Base-by-base conservation (phyloP, 768 basidiomycete species). In the Tricholomella constricta region DNA sequence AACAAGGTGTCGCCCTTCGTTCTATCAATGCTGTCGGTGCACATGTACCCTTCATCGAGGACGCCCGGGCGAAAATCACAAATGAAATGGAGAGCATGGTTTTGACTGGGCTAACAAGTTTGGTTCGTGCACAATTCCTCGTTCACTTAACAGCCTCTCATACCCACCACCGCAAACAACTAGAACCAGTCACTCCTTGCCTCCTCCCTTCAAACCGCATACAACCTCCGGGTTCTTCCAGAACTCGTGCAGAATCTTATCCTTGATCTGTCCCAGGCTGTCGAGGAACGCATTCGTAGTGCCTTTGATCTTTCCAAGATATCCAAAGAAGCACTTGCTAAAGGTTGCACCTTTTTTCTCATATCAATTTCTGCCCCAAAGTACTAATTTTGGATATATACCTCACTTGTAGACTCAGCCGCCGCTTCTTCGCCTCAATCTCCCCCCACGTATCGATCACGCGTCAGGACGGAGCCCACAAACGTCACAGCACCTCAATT, bases 31-130 rank as follows among this genome's bases (percentile, higher is more conserved):
- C 85, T 9, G 84, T 96, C 6, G 78, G 84, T 1, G 78, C 78
- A 3, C 84, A 94, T 58, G 72, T 91, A 15, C 79, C 84, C 1
- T 83, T 84, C 34, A 82, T 99, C 27, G 84, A 91, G 47, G 79
- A 83, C 8, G 80, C 92, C 0, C 82, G 87, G 20, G 72, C 76
- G 11, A 81, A 78, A 40, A 84, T 99, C 29, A 89, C 85, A 2
- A 76, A 73, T 6, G 91, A 94, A 62, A 98, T 99, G 95, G 89
- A 98, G 61, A 79, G 73, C 6, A 95, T 95, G 90, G 86, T 98
- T 1, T 69, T 91, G 26, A 78, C 77, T 23, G 95, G 96, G 4
- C 74, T 98, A 2, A 76, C 80, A 1, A 84, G 85, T 15, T 69
- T 94, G 53, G 96, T 95, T 58, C 49, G 86, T 76, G 26, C 25